A percentile compares a stretch with the other conserved stretches of the same genome.
These are phyloP conservation scores for Penicillium manginii DNA, from an alignment of 495 filamentous ascomycete species.

Conservation along the genomic window DNA sequence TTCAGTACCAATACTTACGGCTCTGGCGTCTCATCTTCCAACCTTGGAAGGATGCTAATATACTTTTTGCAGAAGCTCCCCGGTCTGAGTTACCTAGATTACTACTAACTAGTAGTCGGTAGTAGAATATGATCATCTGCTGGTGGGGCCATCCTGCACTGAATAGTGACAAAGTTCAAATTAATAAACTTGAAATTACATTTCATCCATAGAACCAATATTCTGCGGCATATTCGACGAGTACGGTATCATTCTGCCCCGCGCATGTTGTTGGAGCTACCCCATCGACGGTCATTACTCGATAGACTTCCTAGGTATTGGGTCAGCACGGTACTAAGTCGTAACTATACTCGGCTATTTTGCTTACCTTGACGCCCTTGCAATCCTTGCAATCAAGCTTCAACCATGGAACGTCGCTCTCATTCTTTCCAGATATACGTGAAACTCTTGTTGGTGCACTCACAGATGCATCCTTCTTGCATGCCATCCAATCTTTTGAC, in stretches of 20 bases:
- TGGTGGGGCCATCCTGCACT: no score
- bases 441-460: conserved; percentile 54
- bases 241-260: conserved; percentile 38
- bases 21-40: no score
- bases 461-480: conserved; percentile 50
- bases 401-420: conserved; percentile 65
- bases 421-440: conserved; percentile 39
- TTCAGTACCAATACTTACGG: no score
- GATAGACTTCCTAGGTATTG: conserved; percentile 60
- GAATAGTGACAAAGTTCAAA: neutral
- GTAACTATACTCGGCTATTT: neutral
- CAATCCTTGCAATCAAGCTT: conserved; percentile 51
- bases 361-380: conserved; percentile 44
- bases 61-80: no score
- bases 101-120: no score
- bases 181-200: no score
- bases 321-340: conserved; percentile 7
- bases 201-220: conserved; percentile 69
- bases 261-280: conserved; percentile 50
- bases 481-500: conserved; percentile 34
- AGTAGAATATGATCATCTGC: no score
- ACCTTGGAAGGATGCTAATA: no score
- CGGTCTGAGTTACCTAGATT: neutral
- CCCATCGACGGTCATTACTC: conserved; percentile 71
- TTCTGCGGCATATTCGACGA: conserved; percentile 67